Base-by-base conservation (phyloP, 75 land plant species). In the Cryptomeria japonica region DNA sequence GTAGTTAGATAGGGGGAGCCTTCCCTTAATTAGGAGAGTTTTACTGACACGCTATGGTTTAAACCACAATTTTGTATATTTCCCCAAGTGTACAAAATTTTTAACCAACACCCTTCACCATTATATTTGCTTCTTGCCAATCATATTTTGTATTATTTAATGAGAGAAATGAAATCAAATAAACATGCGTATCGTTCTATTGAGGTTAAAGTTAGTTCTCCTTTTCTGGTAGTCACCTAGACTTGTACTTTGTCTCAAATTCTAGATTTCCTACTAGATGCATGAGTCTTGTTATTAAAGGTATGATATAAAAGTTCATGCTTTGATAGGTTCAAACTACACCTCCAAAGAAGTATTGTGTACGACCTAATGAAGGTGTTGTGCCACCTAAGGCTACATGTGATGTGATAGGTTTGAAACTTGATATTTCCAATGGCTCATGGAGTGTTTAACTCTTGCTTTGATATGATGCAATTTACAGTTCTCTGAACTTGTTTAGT, bases 281-380 rank as follows among this genome's bases (percentile, higher is more conserved):
- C 3, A n/a, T 39, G 82, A 14, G 12, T 22, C 0, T 11, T 22
- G 25, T 79, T 6, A 22, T 22, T 25, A 39, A 41, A 22, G 82
- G 46, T n/a, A 38, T 19, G 41, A 1, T 19, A 39, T 41, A 10
- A 39, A 79, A 38, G 9, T 77, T 36, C 18, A 16, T 77, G 7
- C 86, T 86, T 83, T 87, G 32, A 80, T 90, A 97, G 99, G 96
- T 97, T 49, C 96, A 97, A 86, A 97, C 99, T 58, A 97, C 99
- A 49, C 91, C 93, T 37, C 99, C 99, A 44, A 97, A 96, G 89
- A 95, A 93, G 88, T 97, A 97, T 85, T 95, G 95, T 89, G 99
- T 97, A 80, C 94, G 98, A 31, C 99, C 99, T 78, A 97, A 97
- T 87, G 90, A 93, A 36, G 99, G 98, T 10, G 36, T 97, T 55